Evolutionary conservation across 1,139 yeast species (phyloP).

Genomic region (Petasospora fabianii): DNA sequence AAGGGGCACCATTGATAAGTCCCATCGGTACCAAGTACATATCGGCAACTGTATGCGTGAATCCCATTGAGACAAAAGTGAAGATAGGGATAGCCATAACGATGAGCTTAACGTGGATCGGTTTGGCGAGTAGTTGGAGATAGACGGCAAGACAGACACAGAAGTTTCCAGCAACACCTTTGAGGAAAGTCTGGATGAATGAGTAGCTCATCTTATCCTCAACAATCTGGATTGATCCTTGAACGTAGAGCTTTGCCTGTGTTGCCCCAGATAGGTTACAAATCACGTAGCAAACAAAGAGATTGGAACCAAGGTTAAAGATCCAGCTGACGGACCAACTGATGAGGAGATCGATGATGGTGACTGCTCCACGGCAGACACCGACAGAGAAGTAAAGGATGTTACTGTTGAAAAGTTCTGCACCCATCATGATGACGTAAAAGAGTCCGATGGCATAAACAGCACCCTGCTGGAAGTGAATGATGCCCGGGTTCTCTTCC

Average conservation of each 20-base stretch:
- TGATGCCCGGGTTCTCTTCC: constrained; percentile 48
- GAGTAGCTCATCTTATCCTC: constrained; percentile 43
- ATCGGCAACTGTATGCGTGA: constrained; percentile 78
- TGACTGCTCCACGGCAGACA: constrained; percentile 62
- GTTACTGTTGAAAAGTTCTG: constrained; percentile 71
- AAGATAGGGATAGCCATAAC: constrained; percentile 64
- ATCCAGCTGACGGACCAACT: constrained; percentile 70
- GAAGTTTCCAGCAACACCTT: constrained; percentile 72
- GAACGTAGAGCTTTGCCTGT: constrained; percentile 35
- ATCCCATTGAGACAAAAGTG: constrained; percentile 71
- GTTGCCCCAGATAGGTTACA: constrained; percentile 53
- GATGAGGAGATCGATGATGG: constrained; percentile 54
- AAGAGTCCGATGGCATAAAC: constrained; percentile 68
- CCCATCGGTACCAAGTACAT: constrained; percentile 67
- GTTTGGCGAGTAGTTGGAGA: constrained; percentile 72
- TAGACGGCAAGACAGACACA: constrained; percentile 72
- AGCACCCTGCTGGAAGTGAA: constrained; percentile 50
- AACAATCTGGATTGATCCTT: constrained; percentile 46
- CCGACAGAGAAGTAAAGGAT: constrained; percentile 68
- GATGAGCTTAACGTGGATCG: constrained; percentile 72
- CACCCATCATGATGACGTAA: constrained; percentile 69
- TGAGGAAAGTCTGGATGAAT: constrained; percentile 58
- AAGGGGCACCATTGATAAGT: constrained; percentile 55
- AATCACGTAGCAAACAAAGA: constrained; percentile 63
- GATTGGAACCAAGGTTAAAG: constrained; percentile 57